A percentile compares a stretch with the other conserved stretches of the same genome.
Conservation (phyloP, 805 yeast genomes). For the Candida nemodendra region DNA sequence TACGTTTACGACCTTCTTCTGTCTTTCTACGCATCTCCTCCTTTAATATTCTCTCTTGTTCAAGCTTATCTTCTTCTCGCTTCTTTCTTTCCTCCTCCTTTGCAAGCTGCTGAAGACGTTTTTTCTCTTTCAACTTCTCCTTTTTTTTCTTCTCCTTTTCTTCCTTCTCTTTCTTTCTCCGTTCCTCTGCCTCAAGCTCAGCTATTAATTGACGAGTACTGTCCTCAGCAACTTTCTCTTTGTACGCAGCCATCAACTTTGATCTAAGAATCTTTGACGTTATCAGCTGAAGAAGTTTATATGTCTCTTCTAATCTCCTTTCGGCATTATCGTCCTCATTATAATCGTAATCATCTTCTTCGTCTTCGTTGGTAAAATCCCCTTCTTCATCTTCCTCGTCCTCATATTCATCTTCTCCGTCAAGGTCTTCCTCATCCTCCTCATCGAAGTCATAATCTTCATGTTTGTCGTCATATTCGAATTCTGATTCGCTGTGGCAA, state of each 20-base stretch:
- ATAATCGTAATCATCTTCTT: constrained; percentile 39
- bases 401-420: constrained; percentile 24
- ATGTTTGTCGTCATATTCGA: constrained; percentile 24
- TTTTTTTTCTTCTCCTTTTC: constrained; percentile 62
- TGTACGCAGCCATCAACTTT: constrained; percentile 71
- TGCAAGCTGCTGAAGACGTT: constrained; percentile 57
- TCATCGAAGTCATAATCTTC: constrained; percentile 15
- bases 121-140: constrained; percentile 72
- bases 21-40: constrained; percentile 41
- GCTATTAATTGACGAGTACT: constrained; percentile 58
- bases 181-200: constrained; percentile 70
- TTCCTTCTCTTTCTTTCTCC: constrained; percentile 61
- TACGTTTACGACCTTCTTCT: constrained; percentile 47
- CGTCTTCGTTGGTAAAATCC: constrained; percentile 21
- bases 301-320: constrained; percentile 70
- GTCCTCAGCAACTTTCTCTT: constrained; percentile 78
- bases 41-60: constrained; percentile 40
- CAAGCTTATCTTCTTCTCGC: constrained; percentile 55
- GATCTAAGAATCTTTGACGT: constrained; percentile 76
- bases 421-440: constrained; percentile 15
- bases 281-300: constrained; percentile 74
- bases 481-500: constrained; percentile 31
- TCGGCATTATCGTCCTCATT: constrained; percentile 54
- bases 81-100: constrained; percentile 59
- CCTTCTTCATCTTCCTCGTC: constrained; percentile 17